Percentiles rank a stretch among this genome's conserved stretches.
Conservation (phyloP, 2,329 filamentous ascomycete genomes). For the Albifimbria verrucaria region DNA sequence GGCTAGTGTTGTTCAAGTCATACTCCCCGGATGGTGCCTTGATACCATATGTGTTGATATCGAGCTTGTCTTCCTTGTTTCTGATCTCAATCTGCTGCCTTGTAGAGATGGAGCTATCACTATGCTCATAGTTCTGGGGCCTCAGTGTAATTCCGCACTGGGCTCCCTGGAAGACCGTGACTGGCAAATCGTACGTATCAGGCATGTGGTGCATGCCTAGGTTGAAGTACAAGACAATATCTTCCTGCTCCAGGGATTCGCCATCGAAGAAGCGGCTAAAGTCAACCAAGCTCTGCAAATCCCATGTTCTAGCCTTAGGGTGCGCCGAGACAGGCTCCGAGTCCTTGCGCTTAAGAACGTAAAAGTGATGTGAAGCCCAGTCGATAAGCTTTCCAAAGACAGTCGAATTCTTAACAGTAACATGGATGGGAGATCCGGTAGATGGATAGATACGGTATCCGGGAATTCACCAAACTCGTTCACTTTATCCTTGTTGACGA, state of each 20-base stretch:
- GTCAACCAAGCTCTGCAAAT: constrained; percentile 43
- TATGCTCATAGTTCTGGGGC: constrained; percentile 7
- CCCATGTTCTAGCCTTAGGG: constrained; percentile 37
- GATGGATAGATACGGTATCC: constrained; percentile 30
- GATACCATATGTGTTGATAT: constrained; percentile 4
- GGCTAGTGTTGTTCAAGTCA: constrained; percentile 3
- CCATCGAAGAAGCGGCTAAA: constrained; percentile 45
- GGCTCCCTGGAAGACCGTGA: constrained; percentile 1
- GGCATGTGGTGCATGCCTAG: constrained; percentile 57
- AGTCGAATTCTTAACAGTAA: constrained; percentile 45
- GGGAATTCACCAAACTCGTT: constrained; percentile 48
- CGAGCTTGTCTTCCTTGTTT: not conserved
- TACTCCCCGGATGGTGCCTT: constrained; percentile 1
- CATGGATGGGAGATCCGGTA: constrained; percentile 22
- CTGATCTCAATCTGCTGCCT: constrained; percentile 6
- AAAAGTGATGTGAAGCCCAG: constrained; percentile 49
- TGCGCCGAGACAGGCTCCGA: constrained; percentile 43
- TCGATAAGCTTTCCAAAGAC: constrained; percentile 40
- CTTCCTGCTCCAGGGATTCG: constrained; percentile 33
- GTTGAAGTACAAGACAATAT: constrained; percentile 48
- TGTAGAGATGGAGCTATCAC: constrained; percentile 4
- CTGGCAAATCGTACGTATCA: constrained; percentile 29
- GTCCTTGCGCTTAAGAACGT: constrained; percentile 47
- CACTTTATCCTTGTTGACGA: constrained; percentile 44
- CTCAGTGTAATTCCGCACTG: constrained; percentile 5